Conservation (phyloP, 305 asterid species). For the Rubia occidens region DNA sequence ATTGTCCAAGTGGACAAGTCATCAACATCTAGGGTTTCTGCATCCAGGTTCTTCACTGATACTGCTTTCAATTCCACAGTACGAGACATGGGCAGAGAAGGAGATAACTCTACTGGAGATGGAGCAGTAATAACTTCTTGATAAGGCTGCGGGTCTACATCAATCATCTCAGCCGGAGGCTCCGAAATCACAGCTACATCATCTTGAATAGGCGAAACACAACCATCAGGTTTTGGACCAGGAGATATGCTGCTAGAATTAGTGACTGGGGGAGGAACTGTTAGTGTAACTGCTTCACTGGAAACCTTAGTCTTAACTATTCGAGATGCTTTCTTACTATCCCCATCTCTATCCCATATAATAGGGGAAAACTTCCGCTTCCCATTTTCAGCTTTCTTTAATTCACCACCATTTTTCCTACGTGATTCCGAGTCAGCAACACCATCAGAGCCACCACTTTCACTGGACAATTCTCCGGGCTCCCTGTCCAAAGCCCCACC, state of each 20-base stretch:
- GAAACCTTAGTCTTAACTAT: conserved; percentile 25
- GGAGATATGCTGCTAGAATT: conserved; percentile 24
- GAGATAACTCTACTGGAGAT: conserved; percentile 27
- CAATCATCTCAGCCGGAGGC: conserved; percentile 26
- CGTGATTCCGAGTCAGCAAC: conserved; percentile 35
- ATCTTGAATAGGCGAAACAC: conserved; percentile 25
- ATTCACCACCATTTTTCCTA: conserved; percentile 27
- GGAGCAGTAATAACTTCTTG: conserved; percentile 21
- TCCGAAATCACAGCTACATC: conserved; percentile 22
- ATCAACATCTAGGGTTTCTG: conserved; percentile 35
- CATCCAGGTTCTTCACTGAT: conserved; percentile 15
- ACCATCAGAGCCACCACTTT: conserved; percentile 69
- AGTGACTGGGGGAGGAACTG: conserved; percentile 24
- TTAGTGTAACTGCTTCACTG: conserved; percentile 20
- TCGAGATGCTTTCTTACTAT: conserved; percentile 37
- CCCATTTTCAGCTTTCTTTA: conserved; percentile 30
- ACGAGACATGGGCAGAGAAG: conserved; percentile 18
- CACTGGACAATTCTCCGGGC: conserved; percentile 85
- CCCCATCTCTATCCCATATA: conserved; percentile 83
- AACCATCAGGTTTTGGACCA: conserved; percentile 21
- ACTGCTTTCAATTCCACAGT: conserved; percentile 22
- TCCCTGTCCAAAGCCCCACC: conserved; percentile 43
- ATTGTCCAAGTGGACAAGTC: conserved; percentile 38
- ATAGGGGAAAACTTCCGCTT: conserved; percentile 77
- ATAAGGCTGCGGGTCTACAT: neutral